Conservation (phyloP, 305 asterid genomes). For the Fraxinus ornus region DNA sequence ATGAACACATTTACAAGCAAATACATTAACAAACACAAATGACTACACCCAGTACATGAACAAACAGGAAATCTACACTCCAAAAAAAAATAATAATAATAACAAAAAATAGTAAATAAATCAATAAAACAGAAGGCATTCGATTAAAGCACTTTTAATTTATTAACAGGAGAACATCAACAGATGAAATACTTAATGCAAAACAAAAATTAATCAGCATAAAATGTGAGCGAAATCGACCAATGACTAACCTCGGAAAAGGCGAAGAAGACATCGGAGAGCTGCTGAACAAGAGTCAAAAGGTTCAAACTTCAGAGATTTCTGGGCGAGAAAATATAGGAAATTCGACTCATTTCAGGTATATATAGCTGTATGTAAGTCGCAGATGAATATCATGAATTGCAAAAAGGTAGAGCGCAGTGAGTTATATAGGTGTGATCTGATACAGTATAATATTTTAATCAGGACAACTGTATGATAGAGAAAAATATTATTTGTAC, state of each 20-base stretch:
- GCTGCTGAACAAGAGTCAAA: not conserved
- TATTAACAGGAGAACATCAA: not conserved
- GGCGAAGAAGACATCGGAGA: constrained; percentile 2
- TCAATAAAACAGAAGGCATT: not conserved
- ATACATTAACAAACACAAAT: not conserved
- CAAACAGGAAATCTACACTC: not conserved
- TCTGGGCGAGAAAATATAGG: not conserved
- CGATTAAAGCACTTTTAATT: not conserved
- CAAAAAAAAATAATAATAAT: no score
- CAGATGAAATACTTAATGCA: not conserved
- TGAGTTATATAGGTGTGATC: not conserved
- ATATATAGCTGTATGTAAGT: not conserved
- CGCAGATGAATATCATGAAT: not conserved
- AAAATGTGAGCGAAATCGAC: constrained; percentile 1
- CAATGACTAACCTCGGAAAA: not conserved
- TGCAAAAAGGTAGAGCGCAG: not conserved
- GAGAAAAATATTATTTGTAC: not conserved
- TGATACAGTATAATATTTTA: not conserved
- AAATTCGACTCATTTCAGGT: not conserved
- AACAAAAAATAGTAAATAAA: not conserved
- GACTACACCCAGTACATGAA: not conserved
- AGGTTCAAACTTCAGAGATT: not conserved
- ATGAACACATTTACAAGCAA: not conserved
- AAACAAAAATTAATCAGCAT: not conserved
- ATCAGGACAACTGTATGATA: not conserved